These are phyloP conservation scores for Ophiostoma tasmaniense DNA, from an alignment of 2,329 filamentous ascomycete species.

Conservation along the genomic window DNA sequence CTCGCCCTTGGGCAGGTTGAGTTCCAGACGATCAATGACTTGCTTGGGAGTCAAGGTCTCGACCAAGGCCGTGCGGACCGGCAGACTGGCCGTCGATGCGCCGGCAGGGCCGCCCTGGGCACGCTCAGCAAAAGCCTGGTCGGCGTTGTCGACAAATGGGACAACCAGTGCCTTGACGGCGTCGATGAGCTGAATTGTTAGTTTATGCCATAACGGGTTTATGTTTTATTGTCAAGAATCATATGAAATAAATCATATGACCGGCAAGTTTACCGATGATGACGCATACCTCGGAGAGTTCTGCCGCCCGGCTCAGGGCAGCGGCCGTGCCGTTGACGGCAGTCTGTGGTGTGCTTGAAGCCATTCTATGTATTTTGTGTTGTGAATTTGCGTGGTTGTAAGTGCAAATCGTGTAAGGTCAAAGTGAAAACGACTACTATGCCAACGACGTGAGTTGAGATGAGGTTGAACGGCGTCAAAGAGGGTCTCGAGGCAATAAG, in stretches of 20 bases:
- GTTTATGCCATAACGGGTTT: not conserved
- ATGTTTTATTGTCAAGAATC: too few species aligned
- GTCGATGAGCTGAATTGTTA: constrained; percentile 51
- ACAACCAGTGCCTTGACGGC: constrained; percentile 60
- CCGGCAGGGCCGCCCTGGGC: constrained; percentile 42
- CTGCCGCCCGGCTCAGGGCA: constrained; percentile 24
- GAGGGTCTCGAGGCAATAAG: not conserved
- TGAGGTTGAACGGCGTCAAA: not conserved
- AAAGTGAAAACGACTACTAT: not conserved
- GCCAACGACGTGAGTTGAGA: not conserved
- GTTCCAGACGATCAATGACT: constrained; percentile 45
- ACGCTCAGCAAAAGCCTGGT: constrained; percentile 49
- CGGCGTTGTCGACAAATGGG: constrained; percentile 62
- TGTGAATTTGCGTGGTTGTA: not conserved
- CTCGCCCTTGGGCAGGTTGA: constrained; percentile 47
- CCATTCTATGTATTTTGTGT: not conserved
- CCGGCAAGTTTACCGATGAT: not conserved
- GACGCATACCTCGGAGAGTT: constrained; percentile 27
- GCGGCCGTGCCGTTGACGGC: constrained; percentile 5
- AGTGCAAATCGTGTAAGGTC: not conserved
- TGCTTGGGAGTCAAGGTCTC: constrained; percentile 52
- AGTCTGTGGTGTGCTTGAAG: not conserved
- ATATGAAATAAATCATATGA: not conserved
- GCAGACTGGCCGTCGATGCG: constrained; percentile 30
- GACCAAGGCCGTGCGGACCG: constrained; percentile 52